phyloP scores from a whole-genome alignment of 202 grass and related monocot genomes.

The Hordeum pubiflorum region DNA sequence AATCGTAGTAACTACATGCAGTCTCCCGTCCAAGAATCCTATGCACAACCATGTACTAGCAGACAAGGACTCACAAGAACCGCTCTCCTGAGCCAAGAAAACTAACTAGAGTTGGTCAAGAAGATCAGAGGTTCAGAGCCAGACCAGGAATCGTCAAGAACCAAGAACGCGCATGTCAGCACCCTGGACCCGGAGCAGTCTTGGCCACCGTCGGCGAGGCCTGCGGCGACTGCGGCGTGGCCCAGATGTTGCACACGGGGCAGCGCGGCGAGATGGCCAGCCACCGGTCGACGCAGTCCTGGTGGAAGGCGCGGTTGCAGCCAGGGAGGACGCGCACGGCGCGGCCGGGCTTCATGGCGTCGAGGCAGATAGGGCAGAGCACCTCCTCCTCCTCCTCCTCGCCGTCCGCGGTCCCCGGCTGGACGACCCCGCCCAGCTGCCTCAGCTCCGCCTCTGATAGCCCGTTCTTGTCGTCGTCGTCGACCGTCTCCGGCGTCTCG shows the following conservation, averaged over 20 bases:
- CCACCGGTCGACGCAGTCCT: constrained; percentile 68
- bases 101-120: not conserved
- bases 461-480: constrained; percentile 29
- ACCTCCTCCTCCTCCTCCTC: constrained; percentile 23
- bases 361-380: constrained; percentile 63
- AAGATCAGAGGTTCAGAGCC: not conserved
- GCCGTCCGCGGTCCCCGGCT: not conserved
- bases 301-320: constrained; percentile 61
- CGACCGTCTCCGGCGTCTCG: not conserved
- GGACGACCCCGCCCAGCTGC: constrained; percentile 11
- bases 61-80: constrained; percentile 10
- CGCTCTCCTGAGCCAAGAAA: constrained; percentile 13
- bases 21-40: constrained; percentile 24
- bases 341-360: constrained; percentile 34
- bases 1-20: not conserved
- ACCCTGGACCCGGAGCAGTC: constrained; percentile 14
- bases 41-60: not conserved
- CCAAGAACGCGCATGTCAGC: constrained; percentile 35
- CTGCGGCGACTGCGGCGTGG: constrained; percentile 2
- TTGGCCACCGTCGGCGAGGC: constrained; percentile 7
- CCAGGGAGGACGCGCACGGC: constrained; percentile 48
- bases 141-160: constrained; percentile 30
- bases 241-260: constrained; percentile 43
- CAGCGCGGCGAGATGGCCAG: constrained; percentile 45
- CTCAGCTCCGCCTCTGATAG: constrained; percentile 41